Conservation (phyloP, 805 yeast species). For the Lipomyces orientalis region DNA sequence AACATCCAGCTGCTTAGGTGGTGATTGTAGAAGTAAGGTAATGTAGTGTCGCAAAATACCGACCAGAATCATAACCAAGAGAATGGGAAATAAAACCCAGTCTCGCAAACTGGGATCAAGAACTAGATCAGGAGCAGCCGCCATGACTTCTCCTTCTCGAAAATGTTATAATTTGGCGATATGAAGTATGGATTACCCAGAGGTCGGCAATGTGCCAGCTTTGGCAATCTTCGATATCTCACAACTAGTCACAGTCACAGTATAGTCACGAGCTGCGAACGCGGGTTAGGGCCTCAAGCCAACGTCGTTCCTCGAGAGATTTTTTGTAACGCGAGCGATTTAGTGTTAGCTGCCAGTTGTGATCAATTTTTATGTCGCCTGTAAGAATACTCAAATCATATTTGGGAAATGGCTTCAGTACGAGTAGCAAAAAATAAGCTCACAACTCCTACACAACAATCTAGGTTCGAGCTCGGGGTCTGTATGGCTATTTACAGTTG, state of each 20-base stretch:
- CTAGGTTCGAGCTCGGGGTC: slow-evolving; percentile 88
- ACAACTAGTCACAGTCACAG: background rate
- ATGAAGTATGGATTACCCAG: background rate
- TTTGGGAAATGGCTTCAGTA: slow-evolving; percentile 16
- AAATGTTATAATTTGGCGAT: background rate
- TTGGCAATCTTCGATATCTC: too few relatives aligned
- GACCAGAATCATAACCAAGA: slow-evolving; percentile 85
- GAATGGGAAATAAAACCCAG: slow-evolving; percentile 92
- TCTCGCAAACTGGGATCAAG: slow-evolving; percentile 81
- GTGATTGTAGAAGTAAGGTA: slow-evolving; percentile 63
- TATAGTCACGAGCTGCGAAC: background rate
- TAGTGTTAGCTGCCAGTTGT: background rate
- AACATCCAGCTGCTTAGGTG: slow-evolving; percentile 59
- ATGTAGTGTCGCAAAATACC: slow-evolving; percentile 78
- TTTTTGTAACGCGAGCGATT: background rate
- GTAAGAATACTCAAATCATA: background rate
- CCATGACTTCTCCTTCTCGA: slow-evolving; percentile 13
- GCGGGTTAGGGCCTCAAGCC: background rate
- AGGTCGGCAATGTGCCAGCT: background rate
- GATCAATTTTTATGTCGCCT: background rate
- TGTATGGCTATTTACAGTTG: slow-evolving; percentile 89
- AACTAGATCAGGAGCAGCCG: slow-evolving; percentile 56
- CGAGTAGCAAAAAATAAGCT: slow-evolving; percentile 18
- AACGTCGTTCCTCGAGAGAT: background rate
- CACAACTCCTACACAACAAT: slow-evolving; percentile 57